Evolutionary conservation across 2,329 filamentous ascomycete genomes (phyloP).

Genomic region (Fusarium denticulatum): DNA sequence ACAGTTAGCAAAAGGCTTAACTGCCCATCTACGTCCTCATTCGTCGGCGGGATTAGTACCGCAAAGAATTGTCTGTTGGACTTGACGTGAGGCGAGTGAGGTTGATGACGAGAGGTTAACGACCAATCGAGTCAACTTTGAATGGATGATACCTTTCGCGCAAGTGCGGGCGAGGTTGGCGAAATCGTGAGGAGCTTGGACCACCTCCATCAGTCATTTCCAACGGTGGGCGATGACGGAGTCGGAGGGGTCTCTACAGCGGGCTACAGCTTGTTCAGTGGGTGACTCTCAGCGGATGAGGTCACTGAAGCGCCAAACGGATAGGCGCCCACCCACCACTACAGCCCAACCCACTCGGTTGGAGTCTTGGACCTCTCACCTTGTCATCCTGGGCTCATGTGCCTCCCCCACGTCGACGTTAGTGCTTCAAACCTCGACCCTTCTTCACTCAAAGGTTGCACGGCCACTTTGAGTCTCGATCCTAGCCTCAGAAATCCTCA

Average conservation of each 20-base stretch:
- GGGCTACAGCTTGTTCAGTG: slow-evolving; percentile 28
- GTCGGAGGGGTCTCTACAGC: slow-evolving; percentile 16
- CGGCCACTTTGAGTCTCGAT: slow-evolving; percentile 26
- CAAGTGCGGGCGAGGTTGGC: slow-evolving; percentile 41
- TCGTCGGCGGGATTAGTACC: slow-evolving; percentile 26
- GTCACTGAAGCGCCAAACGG: slow-evolving; percentile 33
- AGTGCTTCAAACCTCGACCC: slow-evolving; percentile 27
- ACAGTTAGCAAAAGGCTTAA: slow-evolving; percentile 36
- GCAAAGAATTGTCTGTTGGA: slow-evolving; percentile 7
- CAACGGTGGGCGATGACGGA: slow-evolving; percentile 22
- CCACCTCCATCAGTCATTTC: slow-evolving; percentile 34
- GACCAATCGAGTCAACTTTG: slow-evolving; percentile 35
- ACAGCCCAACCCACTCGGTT: slow-evolving; percentile 5
- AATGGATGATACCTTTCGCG: slow-evolving; percentile 33
- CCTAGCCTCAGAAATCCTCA: background rate
- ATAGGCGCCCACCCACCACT: slow-evolving; percentile 14
- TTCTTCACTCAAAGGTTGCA: slow-evolving; percentile 19
- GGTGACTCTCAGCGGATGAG: slow-evolving; percentile 35
- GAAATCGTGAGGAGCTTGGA: slow-evolving; percentile 43
- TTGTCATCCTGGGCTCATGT: slow-evolving; percentile 21
- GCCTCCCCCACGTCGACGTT: slow-evolving; percentile 4
- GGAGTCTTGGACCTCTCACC: slow-evolving; percentile 5
- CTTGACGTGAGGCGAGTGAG: slow-evolving; percentile 21
- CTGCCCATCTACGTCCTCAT: slow-evolving; percentile 40
- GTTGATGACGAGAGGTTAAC: slow-evolving; percentile 38